Percentiles rank a stretch among this genome's conserved stretches.
Evolutionary conservation across 1,284 basidiomycete genomes (phyloP).

Genomic region (Sutorius eximius): DNA sequence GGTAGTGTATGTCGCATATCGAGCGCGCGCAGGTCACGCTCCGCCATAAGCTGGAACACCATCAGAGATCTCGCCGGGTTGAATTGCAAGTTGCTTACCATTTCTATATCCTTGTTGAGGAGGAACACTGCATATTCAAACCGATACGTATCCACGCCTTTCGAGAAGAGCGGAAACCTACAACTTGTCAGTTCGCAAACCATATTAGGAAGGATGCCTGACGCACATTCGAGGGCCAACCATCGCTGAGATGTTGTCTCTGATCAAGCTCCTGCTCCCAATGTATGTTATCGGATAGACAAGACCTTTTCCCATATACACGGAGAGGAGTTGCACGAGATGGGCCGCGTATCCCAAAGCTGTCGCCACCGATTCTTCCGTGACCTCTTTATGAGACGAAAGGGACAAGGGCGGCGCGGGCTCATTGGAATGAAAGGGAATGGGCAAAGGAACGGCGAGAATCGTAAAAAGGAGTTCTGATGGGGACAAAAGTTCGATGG

Average conservation of each 20-base stretch:
- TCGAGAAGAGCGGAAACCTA: conserved; percentile 93
- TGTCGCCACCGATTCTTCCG: conserved; percentile 81
- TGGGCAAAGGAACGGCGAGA: conserved; percentile 80
- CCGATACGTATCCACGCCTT: conserved; percentile 92
- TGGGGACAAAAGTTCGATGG: conserved; percentile 81
- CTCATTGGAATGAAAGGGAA: conserved; percentile 72
- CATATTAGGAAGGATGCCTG: conserved; percentile 4
- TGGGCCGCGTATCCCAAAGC: conserved; percentile 88
- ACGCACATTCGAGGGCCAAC: conserved; percentile 88
- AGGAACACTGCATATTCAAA: conserved; percentile 98
- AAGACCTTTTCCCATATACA: conserved; percentile 76
- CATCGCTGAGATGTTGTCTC: conserved; percentile 91
- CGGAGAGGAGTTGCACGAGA: conserved; percentile 75
- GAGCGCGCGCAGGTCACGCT: conserved; percentile 80
- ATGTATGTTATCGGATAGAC: conserved; percentile 89
- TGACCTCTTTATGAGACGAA: conserved; percentile 65
- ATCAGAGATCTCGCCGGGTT: conserved; percentile 9
- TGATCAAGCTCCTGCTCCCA: conserved; percentile 84
- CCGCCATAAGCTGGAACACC: conserved; percentile 76
- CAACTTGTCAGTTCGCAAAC: conserved; percentile 14
- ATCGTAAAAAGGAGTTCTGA: conserved; percentile 85
- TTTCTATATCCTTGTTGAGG: conserved; percentile 96
- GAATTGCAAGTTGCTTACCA: conserved; percentile 52
- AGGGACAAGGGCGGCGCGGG: conserved; percentile 83
- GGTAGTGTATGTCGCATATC: conserved; percentile 96